Conservation (phyloP, 2,329 filamentous ascomycete species). For the Bipolaris zeicola region DNA sequence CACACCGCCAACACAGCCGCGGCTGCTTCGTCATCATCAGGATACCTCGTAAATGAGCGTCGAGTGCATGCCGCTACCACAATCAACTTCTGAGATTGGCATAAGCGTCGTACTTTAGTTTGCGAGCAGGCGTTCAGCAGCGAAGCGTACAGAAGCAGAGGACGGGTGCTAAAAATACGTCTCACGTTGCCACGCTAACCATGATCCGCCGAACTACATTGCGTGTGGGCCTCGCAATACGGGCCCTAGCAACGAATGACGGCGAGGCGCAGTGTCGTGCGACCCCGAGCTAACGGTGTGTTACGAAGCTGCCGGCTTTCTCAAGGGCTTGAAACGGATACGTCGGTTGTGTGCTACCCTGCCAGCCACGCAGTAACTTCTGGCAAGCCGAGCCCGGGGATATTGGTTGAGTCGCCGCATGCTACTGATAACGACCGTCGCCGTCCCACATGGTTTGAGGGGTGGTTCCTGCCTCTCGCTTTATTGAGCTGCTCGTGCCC, state of each 20-base stretch:
- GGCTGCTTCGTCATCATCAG: slow-evolving; percentile 21
- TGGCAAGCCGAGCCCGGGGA: slow-evolving; percentile 24
- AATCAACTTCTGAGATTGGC: slow-evolving; percentile 16
- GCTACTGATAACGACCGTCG: slow-evolving; percentile 29
- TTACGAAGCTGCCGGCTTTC: slow-evolving; percentile 19
- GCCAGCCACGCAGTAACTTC: slow-evolving; percentile 28
- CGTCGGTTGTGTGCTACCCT: slow-evolving; percentile 26
- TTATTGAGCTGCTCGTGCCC: slow-evolving; percentile 25
- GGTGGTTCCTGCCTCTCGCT: slow-evolving; percentile 22
- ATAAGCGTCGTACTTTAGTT: slow-evolving; percentile 20
- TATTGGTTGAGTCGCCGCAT: slow-evolving; percentile 21
- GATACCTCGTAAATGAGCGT: slow-evolving; percentile 1
- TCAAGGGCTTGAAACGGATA: slow-evolving; percentile 32
- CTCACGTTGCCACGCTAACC: slow-evolving; percentile 15
- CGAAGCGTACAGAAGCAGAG: slow-evolving; percentile 4
- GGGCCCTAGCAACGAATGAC: slow-evolving; percentile 29
- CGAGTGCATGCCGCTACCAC: slow-evolving; percentile 15
- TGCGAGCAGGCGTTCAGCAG: slow-evolving; percentile 14
- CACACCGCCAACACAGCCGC: slow-evolving; percentile 7
- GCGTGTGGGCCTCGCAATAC: slow-evolving; percentile 23
- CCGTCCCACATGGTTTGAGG: slow-evolving; percentile 30
- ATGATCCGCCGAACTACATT: slow-evolving; percentile 13
- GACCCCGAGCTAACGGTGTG: slow-evolving; percentile 25
- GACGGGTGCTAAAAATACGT: slow-evolving; percentile 22
- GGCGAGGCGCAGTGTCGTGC: slow-evolving; percentile 29